Base-by-base conservation (phyloP, 805 yeast species). In the Ogataea sp. region DNA sequence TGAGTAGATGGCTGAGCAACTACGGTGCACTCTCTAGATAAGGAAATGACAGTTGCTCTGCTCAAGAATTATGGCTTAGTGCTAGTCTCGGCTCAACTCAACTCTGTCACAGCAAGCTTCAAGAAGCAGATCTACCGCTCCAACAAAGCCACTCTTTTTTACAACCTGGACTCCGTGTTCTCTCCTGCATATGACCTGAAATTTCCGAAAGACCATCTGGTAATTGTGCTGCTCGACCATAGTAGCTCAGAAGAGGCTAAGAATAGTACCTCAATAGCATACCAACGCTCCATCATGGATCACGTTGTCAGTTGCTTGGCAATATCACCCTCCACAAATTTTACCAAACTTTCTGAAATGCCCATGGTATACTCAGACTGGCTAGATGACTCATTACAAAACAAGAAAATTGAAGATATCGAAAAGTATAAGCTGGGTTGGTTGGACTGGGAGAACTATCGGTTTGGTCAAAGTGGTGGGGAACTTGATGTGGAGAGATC, bases 91-190 rank as follows among this genome's bases (percentile, higher is more conserved):
- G n/a, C 11, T 14, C 40, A 43, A 17, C 27, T 43, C 8, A 31
- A 41, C 10, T 42, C 49, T 3, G 39, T 36, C n/a, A 36, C 44
- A 2, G 55, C 49, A 3, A 29, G 31, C 11, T 45, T 45, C 25
- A 41, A 54, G 17, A 36, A 48, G 34, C 36, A 46, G 9, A 41
- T 58, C 10, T 60, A 58, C 51, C 39, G 41, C 24, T 36, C 40
- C 14, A 39, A 55, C 28, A 64, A 63, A 5, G 64, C 64, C 3
- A 30, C 16, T 3, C 42, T 58, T 15, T 38, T 26, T 8, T 40
- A 35, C 39, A 36, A 15, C 16, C 30, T 44, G 23, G 25, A 10
- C 4, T 24, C 30, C 13, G 32, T 20, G 4, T 11, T 23, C 11
- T 23, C 26, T 7, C 26, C 26, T 11, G 11, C 26, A 8, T 23